A percentile compares a stretch with the other conserved stretches of the same genome.
These are phyloP conservation scores for Erigeron philadelphicus DNA, from an alignment of 140 eudicot species.

Conservation along the genomic window DNA sequence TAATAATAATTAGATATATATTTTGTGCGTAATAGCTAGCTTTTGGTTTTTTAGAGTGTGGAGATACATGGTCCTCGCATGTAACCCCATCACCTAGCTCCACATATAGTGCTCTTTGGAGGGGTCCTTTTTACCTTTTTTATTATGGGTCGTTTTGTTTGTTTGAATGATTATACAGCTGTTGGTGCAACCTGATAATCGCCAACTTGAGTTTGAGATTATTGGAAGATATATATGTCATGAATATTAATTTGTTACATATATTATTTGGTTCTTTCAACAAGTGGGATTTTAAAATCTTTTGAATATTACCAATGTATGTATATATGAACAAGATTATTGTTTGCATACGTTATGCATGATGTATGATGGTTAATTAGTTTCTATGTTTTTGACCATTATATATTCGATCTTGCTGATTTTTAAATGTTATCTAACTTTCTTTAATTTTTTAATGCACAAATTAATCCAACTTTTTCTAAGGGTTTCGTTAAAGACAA, in stretches of 20 bases:
- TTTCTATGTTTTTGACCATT: too few relatives aligned
- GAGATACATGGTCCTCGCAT: conserved; percentile 10
- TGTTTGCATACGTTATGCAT: neutral
- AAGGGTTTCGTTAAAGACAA: too few relatives aligned
- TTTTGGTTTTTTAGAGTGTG: neutral
- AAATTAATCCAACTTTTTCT: too few relatives aligned
- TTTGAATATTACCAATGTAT: neutral
- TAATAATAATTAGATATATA: neutral
- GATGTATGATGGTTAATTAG: too few relatives aligned
- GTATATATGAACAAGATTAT: conserved; percentile 2
- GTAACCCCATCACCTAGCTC: conserved; percentile 16
- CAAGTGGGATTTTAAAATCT: neutral
- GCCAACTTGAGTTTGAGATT: neutral
- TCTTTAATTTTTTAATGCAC: too few relatives aligned
- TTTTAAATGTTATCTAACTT: too few relatives aligned
- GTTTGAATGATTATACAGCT: conserved; percentile 12
- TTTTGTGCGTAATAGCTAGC: neutral
- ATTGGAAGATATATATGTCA: conserved; percentile 11
- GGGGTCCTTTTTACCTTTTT: conserved; percentile 20
- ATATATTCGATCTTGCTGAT: too few relatives aligned
- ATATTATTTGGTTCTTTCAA: neutral
- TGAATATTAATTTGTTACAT: conserved; percentile 15
- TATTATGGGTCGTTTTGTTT: conserved; percentile 16
- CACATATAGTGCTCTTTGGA: conserved; percentile 25
- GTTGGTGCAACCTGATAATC: conserved; percentile 4